A percentile compares a stretch with the other conserved stretches of the same genome.
These are phyloP conservation scores for Acer yangbiense DNA, from an alignment of 345 rosid genomes.

Conservation along the genomic window DNA sequence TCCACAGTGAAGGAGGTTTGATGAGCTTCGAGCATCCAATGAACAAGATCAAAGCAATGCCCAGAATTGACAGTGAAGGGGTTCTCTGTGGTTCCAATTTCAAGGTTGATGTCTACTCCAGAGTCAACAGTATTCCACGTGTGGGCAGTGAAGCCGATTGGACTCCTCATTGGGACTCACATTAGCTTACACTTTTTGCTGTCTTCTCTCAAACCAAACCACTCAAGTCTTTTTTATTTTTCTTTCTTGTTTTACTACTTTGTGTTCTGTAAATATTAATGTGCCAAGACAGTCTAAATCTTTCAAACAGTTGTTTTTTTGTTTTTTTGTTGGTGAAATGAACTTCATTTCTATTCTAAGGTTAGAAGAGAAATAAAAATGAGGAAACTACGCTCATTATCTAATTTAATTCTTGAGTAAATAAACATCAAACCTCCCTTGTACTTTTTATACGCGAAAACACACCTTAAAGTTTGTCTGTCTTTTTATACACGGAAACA, in stretches of 20 bases:
- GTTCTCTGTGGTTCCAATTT: slow-evolving; percentile 82
- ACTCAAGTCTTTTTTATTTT: not conserved
- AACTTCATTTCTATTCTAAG: no score
- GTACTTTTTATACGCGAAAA: no score
- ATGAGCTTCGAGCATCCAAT: slow-evolving; percentile 92
- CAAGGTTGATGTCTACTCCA: slow-evolving; percentile 73
- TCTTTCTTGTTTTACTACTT: not conserved
- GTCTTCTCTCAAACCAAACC: no score
- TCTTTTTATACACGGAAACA: no score
- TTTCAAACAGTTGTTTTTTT: no score
- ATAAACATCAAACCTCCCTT: no score
- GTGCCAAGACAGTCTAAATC: not conserved
- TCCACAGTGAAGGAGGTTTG: slow-evolving; percentile 73
- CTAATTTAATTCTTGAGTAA: no score
- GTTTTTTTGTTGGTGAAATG: no score
- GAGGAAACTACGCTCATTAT: no score
- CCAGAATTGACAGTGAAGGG: slow-evolving; percentile 90
- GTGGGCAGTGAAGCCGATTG: slow-evolving; percentile 89
- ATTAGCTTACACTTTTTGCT: slow-evolving; percentile 2
- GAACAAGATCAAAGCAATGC: slow-evolving; percentile 79
- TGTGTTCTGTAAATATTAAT: not conserved
- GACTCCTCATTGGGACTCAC: slow-evolving; percentile 51
- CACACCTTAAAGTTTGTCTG: no score
- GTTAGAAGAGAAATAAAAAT: no score
- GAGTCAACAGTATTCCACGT: slow-evolving; percentile 67